These are phyloP conservation scores for Clavariopsis aquatica DNA, from an alignment of 495 filamentous ascomycete species.

Conservation along the genomic window DNA sequence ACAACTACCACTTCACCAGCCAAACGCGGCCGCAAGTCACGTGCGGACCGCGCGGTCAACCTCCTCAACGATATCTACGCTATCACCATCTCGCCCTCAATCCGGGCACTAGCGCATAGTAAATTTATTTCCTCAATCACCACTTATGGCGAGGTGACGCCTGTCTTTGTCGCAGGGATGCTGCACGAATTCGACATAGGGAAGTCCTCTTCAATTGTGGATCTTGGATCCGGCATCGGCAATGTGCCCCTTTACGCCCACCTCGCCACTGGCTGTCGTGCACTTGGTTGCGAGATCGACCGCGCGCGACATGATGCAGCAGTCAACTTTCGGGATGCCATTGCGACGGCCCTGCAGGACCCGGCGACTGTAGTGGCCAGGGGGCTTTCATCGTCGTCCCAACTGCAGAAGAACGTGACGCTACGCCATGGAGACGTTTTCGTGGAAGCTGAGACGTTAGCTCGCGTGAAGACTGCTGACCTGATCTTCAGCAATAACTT, in stretches of 20 bases:
- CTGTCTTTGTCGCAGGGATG: not conserved
- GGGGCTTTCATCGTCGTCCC: too few relatives aligned
- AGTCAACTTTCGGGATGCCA: not conserved
- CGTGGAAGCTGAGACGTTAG: not conserved
- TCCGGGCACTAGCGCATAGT: not conserved
- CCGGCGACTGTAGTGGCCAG: not conserved
- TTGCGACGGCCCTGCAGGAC: not conserved
- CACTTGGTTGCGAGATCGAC: slow-evolving; percentile 60
- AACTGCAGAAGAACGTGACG: not conserved
- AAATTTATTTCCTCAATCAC: not conserved
- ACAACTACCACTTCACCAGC: not conserved
- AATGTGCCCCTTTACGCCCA: slow-evolving; percentile 93
- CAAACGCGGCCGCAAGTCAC: not conserved
- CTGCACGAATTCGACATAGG: slow-evolving; percentile 49
- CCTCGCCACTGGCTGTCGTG: slow-evolving; percentile 81
- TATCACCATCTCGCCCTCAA: not conserved
- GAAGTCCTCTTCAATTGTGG: slow-evolving; percentile 80
- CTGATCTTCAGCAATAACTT: slow-evolving; percentile 5
- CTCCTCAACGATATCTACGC: not conserved
- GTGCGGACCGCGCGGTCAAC: not conserved
- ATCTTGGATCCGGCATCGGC: slow-evolving; percentile 89
- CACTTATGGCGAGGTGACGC: slow-evolving; percentile 7
- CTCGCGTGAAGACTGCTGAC: not conserved
- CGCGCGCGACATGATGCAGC: not conserved
- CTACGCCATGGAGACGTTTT: not conserved